Evolutionary conservation across 805 yeast species (phyloP), one percentile per base, ranked within the genome.

Genomic region (Lachancea fermentati): DNA sequence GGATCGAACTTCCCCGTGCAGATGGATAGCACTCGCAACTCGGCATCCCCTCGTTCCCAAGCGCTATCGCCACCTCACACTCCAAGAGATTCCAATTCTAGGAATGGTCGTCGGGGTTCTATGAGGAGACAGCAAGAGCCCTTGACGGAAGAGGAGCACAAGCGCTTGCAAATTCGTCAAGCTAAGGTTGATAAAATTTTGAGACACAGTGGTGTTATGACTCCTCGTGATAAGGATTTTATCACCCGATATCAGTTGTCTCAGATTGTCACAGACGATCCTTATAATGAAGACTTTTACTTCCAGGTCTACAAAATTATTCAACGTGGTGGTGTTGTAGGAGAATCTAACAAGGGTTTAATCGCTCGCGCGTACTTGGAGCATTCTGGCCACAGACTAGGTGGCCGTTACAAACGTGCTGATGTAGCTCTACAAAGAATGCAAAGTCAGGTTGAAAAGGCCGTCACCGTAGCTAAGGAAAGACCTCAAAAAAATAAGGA

Each of bases 391-490:
- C 95, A 86, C 64, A 77, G 93, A 64, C 69, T 85, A 42, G 95
- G 95, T 53, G 94, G 94, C 37, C 78, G 88, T 61, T 71, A 79
- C 47, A 83, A 80, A 65, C 72, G 91, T 60, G 91, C 89, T 6
- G 95, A 86, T 62, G 79, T 87, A 49, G 96, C 96, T 1, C 72
- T 89, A 55, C 96, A 86, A 69, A 81, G 97, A 71, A 86, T 93
- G 96, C 97, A 91, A 67, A 96, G 88, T 61, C 97, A 91, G 68
- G 96, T 91, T 39, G 94, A 88, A 57, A 86, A 85, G 55, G 97
- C 97, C 12, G 97, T 91, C 13, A 85, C 91, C 40, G 91, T 86
- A 30, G 98, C 97, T 17, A 85, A 86, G 59, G 96, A 87, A 55
- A 78, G 87, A 67, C 83, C 86, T 39, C 80, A 74, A 47, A 78